Evolutionary conservation across 768 basidiomycete genomes (phyloP), one percentile per base, ranked within the genome.

Genomic region (Trichaptum fuscoviolaceum): DNA sequence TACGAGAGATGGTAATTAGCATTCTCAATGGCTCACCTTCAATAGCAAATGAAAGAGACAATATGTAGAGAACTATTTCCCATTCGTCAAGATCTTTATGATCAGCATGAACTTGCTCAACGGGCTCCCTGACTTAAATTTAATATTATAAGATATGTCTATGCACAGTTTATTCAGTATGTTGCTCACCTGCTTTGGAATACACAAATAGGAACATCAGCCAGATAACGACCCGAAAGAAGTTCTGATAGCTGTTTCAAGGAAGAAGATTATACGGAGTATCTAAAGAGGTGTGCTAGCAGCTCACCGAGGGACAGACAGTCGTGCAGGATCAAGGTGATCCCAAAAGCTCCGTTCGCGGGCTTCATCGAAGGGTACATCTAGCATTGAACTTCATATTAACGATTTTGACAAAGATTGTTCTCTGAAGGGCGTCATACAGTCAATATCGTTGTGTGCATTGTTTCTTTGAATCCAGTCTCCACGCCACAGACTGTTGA

Each of bases 401-500:
- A 18, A 61, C 23, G 59, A 24, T 23, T 24, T 20, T 25, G 59
- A 17, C 30, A 9, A 61, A 61, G 25, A 20, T 18, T 61, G 15
- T 23, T 34, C 15, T 52, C 57, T 62, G 70, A 30, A 30, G 30
- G 30, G 30, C 30, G 8, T 30, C 84, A 72, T 69, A 89, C 92
- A 96, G 67, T 92, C 91, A 58, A 95, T 89, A 63, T 92, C 88
- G 69, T 91, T 81, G 65, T 91, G 71, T 1, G 85, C 86, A 68
- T 89, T 90, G 68, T 91, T 88, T 66, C 82, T 83, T 75, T 96
- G 96, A 2, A 96, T 82, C 66, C 93, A 82, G 23, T 89, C 85
- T 18, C 96, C 96, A 10, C 77, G 82, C 95, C 96, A 96, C 24
- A 98, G 80, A 0, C 86, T 82, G 70, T 86, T 85, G 57, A 96